These are phyloP conservation scores for Iberis pinnata DNA, from an alignment of 345 rosid species.

Conservation along the genomic window DNA sequence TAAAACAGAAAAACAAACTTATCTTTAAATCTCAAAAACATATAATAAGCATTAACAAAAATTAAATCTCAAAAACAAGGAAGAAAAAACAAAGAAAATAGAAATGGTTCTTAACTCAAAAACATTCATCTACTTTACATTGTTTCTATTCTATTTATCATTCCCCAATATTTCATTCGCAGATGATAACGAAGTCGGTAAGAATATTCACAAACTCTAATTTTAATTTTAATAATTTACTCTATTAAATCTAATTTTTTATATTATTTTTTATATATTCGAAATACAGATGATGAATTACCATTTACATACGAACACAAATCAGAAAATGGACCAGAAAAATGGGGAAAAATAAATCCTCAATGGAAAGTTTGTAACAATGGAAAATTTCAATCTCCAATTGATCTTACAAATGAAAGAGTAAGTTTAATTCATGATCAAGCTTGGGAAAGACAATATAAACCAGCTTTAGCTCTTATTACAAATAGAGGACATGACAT, in stretches of 20 bases:
- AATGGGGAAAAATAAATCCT: slow-evolving; percentile 44
- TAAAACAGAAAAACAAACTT: background rate
- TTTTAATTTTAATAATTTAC: no score
- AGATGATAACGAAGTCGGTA: slow-evolving; percentile 20
- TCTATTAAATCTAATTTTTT: background rate
- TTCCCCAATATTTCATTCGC: slow-evolving; percentile 8
- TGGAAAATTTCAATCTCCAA: slow-evolving; percentile 64
- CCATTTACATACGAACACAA: slow-evolving; percentile 35
- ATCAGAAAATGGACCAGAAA: slow-evolving; percentile 38
- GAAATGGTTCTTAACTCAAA: slow-evolving; percentile 13
- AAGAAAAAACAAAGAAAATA: no score
- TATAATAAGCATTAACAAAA: no score
- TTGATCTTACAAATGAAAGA: slow-evolving; percentile 37
- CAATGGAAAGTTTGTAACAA: slow-evolving; percentile 44
- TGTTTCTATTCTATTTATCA: slow-evolving; percentile 3
- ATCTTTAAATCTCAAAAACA: background rate
- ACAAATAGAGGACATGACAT: slow-evolving; percentile 65
- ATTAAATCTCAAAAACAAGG: background rate
- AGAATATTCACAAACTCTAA: background rate
- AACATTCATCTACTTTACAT: background rate
- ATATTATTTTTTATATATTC: no score
- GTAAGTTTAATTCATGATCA: slow-evolving; percentile 22
- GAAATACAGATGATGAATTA: slow-evolving; percentile 37
- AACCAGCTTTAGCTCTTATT: slow-evolving; percentile 48
- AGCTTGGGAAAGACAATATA: slow-evolving; percentile 43